Evolutionary conservation across 225 moss, liverwort and hornwort genomes (phyloP).

Genomic region (Rhytidiadelphus loreus): DNA sequence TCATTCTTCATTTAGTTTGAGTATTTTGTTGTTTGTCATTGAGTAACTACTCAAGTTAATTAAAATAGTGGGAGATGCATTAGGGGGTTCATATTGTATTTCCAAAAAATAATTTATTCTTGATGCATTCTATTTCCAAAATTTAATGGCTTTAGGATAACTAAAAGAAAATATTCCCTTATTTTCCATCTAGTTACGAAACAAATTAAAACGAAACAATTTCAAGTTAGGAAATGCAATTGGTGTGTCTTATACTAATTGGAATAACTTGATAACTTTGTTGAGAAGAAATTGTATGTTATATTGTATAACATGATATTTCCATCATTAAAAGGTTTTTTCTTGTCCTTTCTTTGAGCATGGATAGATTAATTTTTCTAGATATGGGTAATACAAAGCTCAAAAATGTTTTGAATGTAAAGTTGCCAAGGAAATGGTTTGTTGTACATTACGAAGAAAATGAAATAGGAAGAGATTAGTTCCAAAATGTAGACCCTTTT

Average conservation of each 20-base stretch:
- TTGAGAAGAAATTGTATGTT: not conserved
- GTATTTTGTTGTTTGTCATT: not conserved
- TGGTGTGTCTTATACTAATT: not conserved
- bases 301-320: not conserved
- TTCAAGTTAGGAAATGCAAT: not conserved
- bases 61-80: no score
- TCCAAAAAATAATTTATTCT: no score
- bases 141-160: not conserved
- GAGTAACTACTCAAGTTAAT: not conserved
- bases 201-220: not conserved
- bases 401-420: not conserved
- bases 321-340: not conserved
- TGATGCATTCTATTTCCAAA: no score
- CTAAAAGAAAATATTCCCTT: not conserved
- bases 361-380: not conserved
- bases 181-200: no score
- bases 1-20: accelerated
- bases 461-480: not conserved
- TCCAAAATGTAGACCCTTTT: not conserved
- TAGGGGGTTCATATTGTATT: not conserved
- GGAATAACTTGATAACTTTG: not conserved
- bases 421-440: not conserved
- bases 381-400: not conserved
- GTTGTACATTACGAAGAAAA: not conserved
- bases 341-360: not conserved